Percentiles rank a stretch among this genome's conserved stretches.
Evolutionary conservation across 2,329 filamentous ascomycete species (phyloP).

Genomic region (Xylaria sp.): DNA sequence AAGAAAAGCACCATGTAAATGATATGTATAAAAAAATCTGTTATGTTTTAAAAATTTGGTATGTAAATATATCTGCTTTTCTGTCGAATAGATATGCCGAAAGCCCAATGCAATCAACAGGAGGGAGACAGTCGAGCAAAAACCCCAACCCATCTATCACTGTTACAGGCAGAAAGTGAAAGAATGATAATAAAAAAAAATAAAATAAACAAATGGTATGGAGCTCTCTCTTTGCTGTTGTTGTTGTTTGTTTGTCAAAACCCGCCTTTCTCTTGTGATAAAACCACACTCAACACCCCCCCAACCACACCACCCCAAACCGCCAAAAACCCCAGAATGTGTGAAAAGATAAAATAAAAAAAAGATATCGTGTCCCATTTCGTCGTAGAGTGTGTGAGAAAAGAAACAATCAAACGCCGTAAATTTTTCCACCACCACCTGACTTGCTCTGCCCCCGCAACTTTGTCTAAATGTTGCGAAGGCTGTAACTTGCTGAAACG

Average conservation of each 20-base stretch:
- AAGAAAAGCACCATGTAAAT: constrained; percentile 18
- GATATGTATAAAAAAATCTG: constrained; percentile 6
- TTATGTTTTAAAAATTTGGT: background rate
- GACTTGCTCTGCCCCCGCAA: constrained; percentile 9
- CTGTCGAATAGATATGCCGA: background rate
- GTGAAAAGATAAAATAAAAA: background rate
- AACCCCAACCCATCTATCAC: background rate
- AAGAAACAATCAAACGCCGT: constrained; percentile 29
- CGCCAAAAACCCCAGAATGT: constrained; percentile 19
- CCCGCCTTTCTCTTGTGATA: no score
- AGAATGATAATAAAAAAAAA: background rate
- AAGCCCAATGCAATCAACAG: constrained; percentile 3
- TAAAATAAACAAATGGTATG: constrained; percentile 15
- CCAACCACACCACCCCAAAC: constrained; percentile 13
- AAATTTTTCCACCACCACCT: constrained; percentile 23
- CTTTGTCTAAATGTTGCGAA: constrained; percentile 7
- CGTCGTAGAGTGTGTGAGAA: constrained; percentile 23
- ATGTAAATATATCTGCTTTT: constrained; percentile 15
- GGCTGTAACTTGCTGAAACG: constrained; percentile 5
- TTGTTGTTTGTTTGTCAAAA: constrained; percentile 23
- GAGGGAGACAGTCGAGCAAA: background rate
- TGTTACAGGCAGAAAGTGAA: constrained; percentile 11
- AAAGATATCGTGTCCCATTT: constrained; percentile 31
- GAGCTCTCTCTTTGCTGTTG: constrained; percentile 22
- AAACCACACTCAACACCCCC: no score